phyloP scores from a whole-genome alignment of 148 eudicot genomes.

The Silene latifolia region DNA sequence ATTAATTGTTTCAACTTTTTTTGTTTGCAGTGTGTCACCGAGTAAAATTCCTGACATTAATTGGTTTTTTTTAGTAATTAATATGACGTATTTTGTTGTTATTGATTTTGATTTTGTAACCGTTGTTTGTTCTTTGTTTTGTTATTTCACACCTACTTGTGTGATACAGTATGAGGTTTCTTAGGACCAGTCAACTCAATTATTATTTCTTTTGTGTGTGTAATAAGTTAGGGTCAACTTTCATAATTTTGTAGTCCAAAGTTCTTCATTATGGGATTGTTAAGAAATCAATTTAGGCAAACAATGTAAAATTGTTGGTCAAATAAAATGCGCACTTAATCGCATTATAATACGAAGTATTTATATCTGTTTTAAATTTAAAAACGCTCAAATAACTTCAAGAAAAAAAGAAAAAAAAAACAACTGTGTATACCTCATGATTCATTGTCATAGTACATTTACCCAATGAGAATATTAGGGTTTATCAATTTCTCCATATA shows the following conservation, averaged over 20 bases:
- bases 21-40: not conserved
- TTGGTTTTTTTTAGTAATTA: not conserved
- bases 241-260: not conserved
- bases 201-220: not conserved
- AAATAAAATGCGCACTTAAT: too few relatives aligned
- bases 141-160: not conserved
- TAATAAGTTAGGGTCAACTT: slow-evolving; percentile 16
- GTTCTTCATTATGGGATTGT: not conserved
- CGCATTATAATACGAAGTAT: too few relatives aligned
- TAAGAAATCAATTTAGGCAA: too few relatives aligned
- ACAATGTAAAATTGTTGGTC: too few relatives aligned
- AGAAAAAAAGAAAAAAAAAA: too few relatives aligned
- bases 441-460: too few relatives aligned
- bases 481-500: too few relatives aligned
- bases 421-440: too few relatives aligned
- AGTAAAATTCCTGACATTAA: not conserved
- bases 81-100: not conserved
- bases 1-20: too few relatives aligned
- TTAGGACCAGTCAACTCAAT: slow-evolving; percentile 18
- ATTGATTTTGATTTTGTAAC: not conserved
- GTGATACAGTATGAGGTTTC: not conserved
- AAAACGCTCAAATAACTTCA: too few relatives aligned
- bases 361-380: too few relatives aligned
- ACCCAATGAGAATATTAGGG: too few relatives aligned
- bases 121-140: not conserved